Conservation (phyloP, 2,329 filamentous ascomycete genomes). For the Pestalotiopsis sp. region DNA sequence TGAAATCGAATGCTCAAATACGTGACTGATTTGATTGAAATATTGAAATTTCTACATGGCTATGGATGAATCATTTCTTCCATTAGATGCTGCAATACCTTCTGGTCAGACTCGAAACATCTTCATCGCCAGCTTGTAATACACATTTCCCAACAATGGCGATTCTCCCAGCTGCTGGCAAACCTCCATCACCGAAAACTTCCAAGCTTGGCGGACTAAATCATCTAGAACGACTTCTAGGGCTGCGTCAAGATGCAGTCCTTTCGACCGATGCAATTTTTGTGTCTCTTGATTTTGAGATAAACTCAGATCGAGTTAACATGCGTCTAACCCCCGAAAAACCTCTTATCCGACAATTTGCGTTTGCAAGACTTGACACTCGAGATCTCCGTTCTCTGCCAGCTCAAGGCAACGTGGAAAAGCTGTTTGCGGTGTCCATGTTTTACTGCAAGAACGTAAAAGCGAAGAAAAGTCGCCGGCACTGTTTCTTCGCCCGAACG, state of each 20-base stretch:
- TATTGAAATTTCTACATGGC: no score
- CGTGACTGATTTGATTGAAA: no score
- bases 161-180: no score
- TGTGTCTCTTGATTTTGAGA: slow-evolving; percentile 13
- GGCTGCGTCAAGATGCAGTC: slow-evolving; percentile 9
- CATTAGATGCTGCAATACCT: no score
- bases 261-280: slow-evolving; percentile 14
- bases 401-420: background rate
- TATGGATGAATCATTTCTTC: no score
- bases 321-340: background rate
- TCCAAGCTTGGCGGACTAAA: slow-evolving; percentile 2
- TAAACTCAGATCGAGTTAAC: background rate
- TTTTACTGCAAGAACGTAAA: background rate
- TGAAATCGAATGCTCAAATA: no score
- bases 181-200: background rate
- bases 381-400: background rate
- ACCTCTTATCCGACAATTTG: background rate
- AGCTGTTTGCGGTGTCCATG: background rate
- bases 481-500: background rate
- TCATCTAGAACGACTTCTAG: slow-evolving; percentile 14
- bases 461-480: background rate
- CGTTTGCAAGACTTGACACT: background rate
- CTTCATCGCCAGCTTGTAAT: no score
- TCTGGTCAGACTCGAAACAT: no score
- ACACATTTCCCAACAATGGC: no score